phyloP scores from a whole-genome alignment of 768 basidiomycete species.

The Russula griseocarnosa region DNA sequence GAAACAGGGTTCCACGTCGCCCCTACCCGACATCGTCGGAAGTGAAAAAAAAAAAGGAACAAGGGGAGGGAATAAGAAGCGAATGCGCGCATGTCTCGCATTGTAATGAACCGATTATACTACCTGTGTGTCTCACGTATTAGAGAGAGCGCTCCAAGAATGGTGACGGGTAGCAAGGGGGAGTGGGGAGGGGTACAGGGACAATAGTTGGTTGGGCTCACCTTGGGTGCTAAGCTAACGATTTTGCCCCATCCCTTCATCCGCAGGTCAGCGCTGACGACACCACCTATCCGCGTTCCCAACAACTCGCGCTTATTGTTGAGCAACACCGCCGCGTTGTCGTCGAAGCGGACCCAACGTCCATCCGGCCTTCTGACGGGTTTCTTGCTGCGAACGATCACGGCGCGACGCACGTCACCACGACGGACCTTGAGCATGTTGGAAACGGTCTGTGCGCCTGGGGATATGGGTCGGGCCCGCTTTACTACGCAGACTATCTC shows the following conservation, averaged over 20 bases:
- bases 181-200: too few relatives aligned
- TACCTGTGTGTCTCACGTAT: constrained; percentile 9
- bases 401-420: constrained; percentile 92
- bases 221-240: constrained; percentile 87
- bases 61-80: not conserved
- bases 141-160: constrained; percentile 1
- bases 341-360: constrained; percentile 84
- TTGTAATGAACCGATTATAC: constrained; percentile 8
- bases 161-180: constrained; percentile 6
- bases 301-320: constrained; percentile 97
- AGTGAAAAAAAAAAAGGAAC: constrained; percentile 2
- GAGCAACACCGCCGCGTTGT: constrained; percentile 90
- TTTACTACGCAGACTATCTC: constrained; percentile 96
- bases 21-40: constrained; percentile 6
- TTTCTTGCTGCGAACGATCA: constrained; percentile 93
- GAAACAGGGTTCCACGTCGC: not conserved
- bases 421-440: constrained; percentile 86
- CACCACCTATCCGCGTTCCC: constrained; percentile 89
- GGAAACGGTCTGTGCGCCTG: constrained; percentile 59
- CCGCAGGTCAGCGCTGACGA: constrained; percentile 87
- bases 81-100: not conserved
- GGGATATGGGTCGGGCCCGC: constrained; percentile 77
- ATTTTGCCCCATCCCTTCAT: constrained; percentile 95
- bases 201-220: constrained; percentile 32
- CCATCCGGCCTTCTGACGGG: constrained; percentile 84